A percentile compares a stretch with the other conserved stretches of the same genome.
Conservation (phyloP, 2,329 filamentous ascomycete species). For the Penicillium sp. region DNA sequence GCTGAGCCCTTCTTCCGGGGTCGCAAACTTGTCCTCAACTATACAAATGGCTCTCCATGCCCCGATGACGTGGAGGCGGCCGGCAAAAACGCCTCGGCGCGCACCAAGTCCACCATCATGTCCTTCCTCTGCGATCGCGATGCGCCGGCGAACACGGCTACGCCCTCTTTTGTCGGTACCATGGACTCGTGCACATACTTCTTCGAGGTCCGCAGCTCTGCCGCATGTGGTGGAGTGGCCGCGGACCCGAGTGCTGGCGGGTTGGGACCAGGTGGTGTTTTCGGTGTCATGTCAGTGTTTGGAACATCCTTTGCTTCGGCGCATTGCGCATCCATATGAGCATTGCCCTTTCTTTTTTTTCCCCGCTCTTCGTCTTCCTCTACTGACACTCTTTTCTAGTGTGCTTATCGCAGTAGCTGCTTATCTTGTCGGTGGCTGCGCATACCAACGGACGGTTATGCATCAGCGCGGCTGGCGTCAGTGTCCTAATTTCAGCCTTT, state of each 20-base stretch:
- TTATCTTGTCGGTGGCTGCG: slow-evolving; percentile 85
- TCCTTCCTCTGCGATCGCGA: slow-evolving; percentile 91
- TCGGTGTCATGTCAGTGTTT: slow-evolving; percentile 68
- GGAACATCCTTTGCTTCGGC: no score
- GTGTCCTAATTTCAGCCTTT: slow-evolving; percentile 87
- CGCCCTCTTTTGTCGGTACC: slow-evolving; percentile 78
- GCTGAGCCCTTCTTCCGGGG: slow-evolving; percentile 45
- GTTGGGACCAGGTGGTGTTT: slow-evolving; percentile 68
- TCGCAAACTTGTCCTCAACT: slow-evolving; percentile 65
- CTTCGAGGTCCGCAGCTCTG: slow-evolving; percentile 82
- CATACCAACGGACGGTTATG: slow-evolving; percentile 91
- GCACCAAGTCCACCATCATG: slow-evolving; percentile 72
- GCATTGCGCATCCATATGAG: slow-evolving; percentile 27
- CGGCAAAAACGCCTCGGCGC: slow-evolving; percentile 17
- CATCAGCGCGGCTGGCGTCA: slow-evolving; percentile 94
- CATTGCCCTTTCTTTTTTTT: not conserved
- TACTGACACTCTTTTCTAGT: slow-evolving; percentile 22
- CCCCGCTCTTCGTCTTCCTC: no score
- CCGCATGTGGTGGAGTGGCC: slow-evolving; percentile 71
- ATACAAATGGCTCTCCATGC: slow-evolving; percentile 70
- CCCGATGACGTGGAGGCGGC: slow-evolving; percentile 25
- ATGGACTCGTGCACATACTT: slow-evolving; percentile 92
- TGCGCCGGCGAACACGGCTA: slow-evolving; percentile 59
- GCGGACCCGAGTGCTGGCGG: slow-evolving; percentile 49
- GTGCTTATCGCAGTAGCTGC: slow-evolving; percentile 69